A percentile compares a stretch with the other conserved stretches of the same genome.
These are phyloP conservation scores for Trifolium pratense DNA, from an alignment of 306 rosid genomes.

Conservation along the genomic window DNA sequence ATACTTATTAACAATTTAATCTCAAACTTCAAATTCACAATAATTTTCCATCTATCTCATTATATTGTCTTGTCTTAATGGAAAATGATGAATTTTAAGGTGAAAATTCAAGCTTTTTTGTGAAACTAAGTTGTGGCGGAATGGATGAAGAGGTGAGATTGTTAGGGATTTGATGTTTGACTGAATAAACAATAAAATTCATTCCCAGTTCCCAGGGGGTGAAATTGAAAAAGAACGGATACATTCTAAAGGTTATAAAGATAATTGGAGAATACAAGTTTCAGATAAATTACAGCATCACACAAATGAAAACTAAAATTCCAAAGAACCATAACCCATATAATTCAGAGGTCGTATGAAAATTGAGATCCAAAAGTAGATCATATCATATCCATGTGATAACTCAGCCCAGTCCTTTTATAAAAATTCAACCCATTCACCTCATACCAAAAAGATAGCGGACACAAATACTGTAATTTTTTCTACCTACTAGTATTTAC, in stretches of 20 bases:
- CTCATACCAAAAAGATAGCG: not conserved
- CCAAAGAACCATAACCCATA: not conserved
- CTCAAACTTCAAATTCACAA: not conserved
- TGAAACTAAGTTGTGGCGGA: not conserved
- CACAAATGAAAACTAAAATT: not conserved
- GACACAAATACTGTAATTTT: not conserved
- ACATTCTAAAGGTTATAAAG: not conserved
- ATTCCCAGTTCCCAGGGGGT: not conserved
- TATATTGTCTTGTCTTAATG: not conserved
- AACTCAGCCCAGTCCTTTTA: not conserved
- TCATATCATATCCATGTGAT: not conserved
- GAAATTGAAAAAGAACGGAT: not conserved
- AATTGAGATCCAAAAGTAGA: not conserved
- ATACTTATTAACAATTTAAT: not conserved
- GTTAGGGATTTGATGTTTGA: not conserved
- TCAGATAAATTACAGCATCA: not conserved
- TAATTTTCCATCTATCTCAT: slow-evolving; percentile 1
- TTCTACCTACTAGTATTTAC: not conserved
- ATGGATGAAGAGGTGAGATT: not conserved
- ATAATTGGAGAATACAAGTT: not conserved
- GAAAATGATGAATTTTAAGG: not conserved
- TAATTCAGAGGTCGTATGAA: not conserved
- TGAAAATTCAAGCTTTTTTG: not conserved
- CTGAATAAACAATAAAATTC: not conserved
- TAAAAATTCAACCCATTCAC: not conserved